Evolutionary conservation across 192 early-diverging fungal genomes (phyloP).

Genomic region (Spinellus fusiger): DNA sequence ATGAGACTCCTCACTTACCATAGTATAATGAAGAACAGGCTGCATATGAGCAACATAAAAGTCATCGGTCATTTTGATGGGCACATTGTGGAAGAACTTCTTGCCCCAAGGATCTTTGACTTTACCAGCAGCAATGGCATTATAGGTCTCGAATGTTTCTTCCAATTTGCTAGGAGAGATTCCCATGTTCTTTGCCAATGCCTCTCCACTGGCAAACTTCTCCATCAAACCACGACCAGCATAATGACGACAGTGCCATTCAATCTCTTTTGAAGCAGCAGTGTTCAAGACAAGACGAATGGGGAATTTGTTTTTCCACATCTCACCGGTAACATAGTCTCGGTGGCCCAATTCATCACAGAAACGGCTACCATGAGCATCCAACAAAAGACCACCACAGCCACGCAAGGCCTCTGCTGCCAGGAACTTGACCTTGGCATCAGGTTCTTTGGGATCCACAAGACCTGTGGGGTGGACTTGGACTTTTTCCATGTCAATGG

Average conservation of each 20-base stretch:
- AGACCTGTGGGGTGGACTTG: slow-evolving; percentile 98
- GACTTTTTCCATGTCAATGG: slow-evolving; percentile 92
- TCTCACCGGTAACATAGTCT: slow-evolving; percentile 87
- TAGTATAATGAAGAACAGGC: slow-evolving; percentile 83
- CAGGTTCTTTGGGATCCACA: slow-evolving; percentile 82
- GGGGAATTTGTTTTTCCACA: slow-evolving; percentile 83
- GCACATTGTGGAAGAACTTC: slow-evolving; percentile 57
- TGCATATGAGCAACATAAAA: slow-evolving; percentile 70
- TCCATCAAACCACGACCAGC: slow-evolving; percentile 85
- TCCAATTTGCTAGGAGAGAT: slow-evolving; percentile 43
- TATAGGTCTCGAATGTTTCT: slow-evolving; percentile 54
- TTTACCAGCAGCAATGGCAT: slow-evolving; percentile 48
- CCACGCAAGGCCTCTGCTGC: slow-evolving; percentile 96
- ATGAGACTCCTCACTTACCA: slow-evolving; percentile 36
- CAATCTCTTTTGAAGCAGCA: slow-evolving; percentile 81
- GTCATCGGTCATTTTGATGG: slow-evolving; percentile 44
- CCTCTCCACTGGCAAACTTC: slow-evolving; percentile 68
- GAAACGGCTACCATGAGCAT: slow-evolving; percentile 81
- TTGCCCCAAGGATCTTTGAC: slow-evolving; percentile 63
- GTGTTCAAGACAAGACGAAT: slow-evolving; percentile 80
- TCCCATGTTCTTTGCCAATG: slow-evolving; percentile 74
- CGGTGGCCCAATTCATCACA: slow-evolving; percentile 90
- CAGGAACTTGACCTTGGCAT: slow-evolving; percentile 89
- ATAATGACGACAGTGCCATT: slow-evolving; percentile 93
- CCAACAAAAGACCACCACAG: slow-evolving; percentile 80